Base-by-base conservation (phyloP, 371 early-diverging fungal genomes). In the Mortierella sp. region DNA sequence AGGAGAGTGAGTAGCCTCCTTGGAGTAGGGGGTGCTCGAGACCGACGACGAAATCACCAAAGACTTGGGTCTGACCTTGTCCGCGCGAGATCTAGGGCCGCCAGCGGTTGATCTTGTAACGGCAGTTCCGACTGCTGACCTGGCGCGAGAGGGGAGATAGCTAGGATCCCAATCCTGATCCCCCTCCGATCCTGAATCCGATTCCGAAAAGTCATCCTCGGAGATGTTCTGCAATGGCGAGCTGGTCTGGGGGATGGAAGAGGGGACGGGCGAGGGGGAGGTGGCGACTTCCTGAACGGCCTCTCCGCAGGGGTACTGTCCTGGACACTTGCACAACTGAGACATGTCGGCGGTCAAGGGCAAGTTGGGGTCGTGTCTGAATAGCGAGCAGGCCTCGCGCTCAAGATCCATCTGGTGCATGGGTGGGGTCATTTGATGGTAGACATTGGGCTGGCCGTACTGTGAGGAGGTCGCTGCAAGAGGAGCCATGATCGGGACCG, bases 261-360 rank as follows among this genome's bases (percentile, higher is more conserved):
- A n/a, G 16, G 64, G n/a, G 9, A 48, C 14, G 40, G 61, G 40
- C 4, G 74, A 55, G 7, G 10, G 13, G 13, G 34, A 37, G 22
- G 74, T 67, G 41, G 44, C 63, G 3, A 61, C 26, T 0, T 55
- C 74, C 13, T 39, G 68, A 14, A 55, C 41, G 7, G 68, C n/a
- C 34, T 73, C 77, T 41, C 77, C 74, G 55, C 83, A 82, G 2
- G 83, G 83, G 69, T 71, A 82, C 50, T 77, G 63, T n/a, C 83
- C 83, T 24, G 83, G 83, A 34, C 78, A 82, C 24, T 82, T 77
- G 75, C 83, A 82, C 8, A 82, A 44, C 41, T 78, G 48, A 2
- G 83, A 82, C 63, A 82, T 41, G 1, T 82, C 83, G 0, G 83
- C 75, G 4, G 83, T 82, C 48, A 73, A 16, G n/a, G 71, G 58